Evolutionary conservation across 148 eudicot species (phyloP).

Genomic region (Linanthus parryae): DNA sequence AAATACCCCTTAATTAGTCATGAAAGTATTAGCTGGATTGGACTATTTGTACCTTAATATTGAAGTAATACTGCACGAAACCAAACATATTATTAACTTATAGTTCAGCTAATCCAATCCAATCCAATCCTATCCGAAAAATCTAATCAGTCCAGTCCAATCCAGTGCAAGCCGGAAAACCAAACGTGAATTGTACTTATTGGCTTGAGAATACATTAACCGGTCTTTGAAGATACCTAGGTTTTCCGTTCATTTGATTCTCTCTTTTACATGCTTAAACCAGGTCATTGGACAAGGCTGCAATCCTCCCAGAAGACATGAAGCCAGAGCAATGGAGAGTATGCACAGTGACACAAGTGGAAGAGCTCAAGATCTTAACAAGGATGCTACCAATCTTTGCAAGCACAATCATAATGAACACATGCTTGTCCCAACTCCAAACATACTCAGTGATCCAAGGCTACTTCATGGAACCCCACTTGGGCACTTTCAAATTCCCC

Average conservation of each 20-base stretch:
- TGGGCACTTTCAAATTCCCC: constrained; percentile 9
- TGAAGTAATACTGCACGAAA: too few relatives aligned
- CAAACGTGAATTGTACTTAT: too few relatives aligned
- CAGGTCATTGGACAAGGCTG: constrained; percentile 16
- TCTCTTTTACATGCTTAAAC: background rate
- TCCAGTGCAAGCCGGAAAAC: too few relatives aligned
- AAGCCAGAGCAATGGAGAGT: constrained; percentile 5
- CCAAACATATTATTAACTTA: background rate
- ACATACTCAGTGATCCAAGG: constrained; percentile 18
- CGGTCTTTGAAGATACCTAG: too few relatives aligned
- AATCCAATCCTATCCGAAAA: too few relatives aligned
- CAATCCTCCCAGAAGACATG: constrained; percentile 6
- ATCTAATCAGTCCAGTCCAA: too few relatives aligned
- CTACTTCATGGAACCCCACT: constrained; percentile 3
- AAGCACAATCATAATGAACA: constrained; percentile 15
- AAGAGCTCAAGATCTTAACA: constrained; percentile 12
- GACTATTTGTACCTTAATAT: too few relatives aligned
- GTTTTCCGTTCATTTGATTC: too few relatives aligned
- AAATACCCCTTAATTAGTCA: too few relatives aligned
- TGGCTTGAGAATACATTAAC: too few relatives aligned
- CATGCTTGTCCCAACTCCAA: constrained; percentile 11
- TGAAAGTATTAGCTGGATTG: too few relatives aligned
- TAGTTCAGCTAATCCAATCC: background rate
- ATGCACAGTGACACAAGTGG: constrained; percentile 14
- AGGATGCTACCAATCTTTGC: constrained; percentile 19